Evolutionary conservation across 768 basidiomycete species (phyloP).

Genomic region (Trametes villosa): DNA sequence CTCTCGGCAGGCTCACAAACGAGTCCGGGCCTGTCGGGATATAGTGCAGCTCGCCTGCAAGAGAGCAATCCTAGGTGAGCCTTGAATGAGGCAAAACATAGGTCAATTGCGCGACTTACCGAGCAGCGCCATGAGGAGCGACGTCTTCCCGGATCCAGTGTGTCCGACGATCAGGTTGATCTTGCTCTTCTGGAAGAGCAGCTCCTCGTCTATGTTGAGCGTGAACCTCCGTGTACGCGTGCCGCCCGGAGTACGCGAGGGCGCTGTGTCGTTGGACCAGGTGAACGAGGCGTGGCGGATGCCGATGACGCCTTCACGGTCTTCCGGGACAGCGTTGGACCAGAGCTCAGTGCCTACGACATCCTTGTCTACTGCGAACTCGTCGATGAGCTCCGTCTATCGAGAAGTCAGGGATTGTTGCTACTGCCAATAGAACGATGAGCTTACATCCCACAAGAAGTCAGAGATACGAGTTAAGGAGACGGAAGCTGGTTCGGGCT

Average conservation of each 20-base stretch:
- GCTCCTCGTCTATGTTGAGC: slow-evolving; percentile 51
- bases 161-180: slow-evolving; percentile 63
- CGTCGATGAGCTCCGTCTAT: slow-evolving; percentile 29
- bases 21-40: slow-evolving; percentile 37
- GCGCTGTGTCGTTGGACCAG: slow-evolving; percentile 13
- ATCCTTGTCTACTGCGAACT: slow-evolving; percentile 11
- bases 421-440: neutral
- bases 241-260: slow-evolving; percentile 7
- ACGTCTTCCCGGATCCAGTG: slow-evolving; percentile 62
- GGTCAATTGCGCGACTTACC: slow-evolving; percentile 9
- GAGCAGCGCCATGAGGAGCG: slow-evolving; percentile 42
- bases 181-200: slow-evolving; percentile 52
- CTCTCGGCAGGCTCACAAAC: slow-evolving; percentile 47
- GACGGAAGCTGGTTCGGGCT: slow-evolving; percentile 34
- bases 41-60: slow-evolving; percentile 40
- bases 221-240: slow-evolving; percentile 43
- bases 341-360: neutral
- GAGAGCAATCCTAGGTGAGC: neutral
- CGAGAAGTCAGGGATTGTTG: neutral
- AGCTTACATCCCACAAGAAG: slow-evolving; percentile 40
- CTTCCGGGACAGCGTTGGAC: neutral
- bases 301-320: slow-evolving; percentile 15
- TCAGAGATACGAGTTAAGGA: slow-evolving; percentile 45
- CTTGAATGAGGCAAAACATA: neutral
- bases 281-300: slow-evolving; percentile 26